Evolutionary conservation across 2,329 filamentous ascomycete species (phyloP).

Genomic region (Tothia fuscella): DNA sequence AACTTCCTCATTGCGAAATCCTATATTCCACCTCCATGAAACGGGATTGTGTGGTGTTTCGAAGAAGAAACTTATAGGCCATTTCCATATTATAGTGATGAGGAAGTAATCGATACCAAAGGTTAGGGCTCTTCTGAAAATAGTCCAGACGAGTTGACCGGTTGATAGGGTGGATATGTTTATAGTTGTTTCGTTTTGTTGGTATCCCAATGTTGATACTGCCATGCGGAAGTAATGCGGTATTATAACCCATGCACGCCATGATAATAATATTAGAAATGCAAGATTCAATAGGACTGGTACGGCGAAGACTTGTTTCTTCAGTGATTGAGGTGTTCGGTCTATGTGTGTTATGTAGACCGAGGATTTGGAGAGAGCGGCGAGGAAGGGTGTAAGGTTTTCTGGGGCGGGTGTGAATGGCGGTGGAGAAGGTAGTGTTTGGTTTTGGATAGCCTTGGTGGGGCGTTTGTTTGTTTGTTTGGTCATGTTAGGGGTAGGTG

Average conservation of each 20-base stretch:
- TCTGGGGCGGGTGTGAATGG: conserved; percentile 59
- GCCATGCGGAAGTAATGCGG: conserved; percentile 56
- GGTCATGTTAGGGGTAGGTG: no score
- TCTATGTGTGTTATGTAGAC: conserved; percentile 84
- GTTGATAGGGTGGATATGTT: not conserved
- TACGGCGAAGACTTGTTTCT: conserved; percentile 71
- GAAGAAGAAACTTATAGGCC: conserved; percentile 42
- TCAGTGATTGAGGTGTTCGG: conserved; percentile 54
- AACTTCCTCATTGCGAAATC: conserved; percentile 70
- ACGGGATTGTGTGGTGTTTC: conserved; percentile 54
- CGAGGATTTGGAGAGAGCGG: conserved; percentile 52
- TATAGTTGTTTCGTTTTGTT: conserved; percentile 41
- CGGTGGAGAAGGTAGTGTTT: conserved; percentile 31
- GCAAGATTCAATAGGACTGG: conserved; percentile 64
- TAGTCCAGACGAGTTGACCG: conserved; percentile 42
- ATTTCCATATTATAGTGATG: conserved; percentile 31
- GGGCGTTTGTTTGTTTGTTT: conserved; percentile 5
- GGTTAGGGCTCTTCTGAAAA: conserved; percentile 47
- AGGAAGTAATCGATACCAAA: conserved; percentile 63
- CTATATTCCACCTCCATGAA: conserved; percentile 60
- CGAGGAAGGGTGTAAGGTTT: conserved; percentile 53
- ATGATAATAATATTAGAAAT: conserved; percentile 52
- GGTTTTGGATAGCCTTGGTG: conserved; percentile 10
- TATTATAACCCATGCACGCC: conserved; percentile 55
- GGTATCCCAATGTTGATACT: conserved; percentile 55